Conservation (phyloP, 768 basidiomycete genomes). For the Mycena vulgaris region DNA sequence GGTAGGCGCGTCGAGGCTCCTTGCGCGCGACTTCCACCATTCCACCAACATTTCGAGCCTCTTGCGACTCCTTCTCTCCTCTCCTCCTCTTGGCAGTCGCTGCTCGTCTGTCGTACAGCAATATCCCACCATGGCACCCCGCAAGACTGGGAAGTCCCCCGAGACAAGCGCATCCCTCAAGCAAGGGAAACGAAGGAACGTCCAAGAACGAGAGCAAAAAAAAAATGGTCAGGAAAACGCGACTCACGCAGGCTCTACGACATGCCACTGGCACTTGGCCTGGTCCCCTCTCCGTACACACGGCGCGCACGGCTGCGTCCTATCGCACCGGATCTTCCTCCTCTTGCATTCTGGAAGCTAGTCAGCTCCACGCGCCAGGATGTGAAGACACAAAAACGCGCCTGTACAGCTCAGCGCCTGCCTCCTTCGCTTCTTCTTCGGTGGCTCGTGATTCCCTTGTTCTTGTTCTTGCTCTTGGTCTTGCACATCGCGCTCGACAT, state of each 20-base stretch:
- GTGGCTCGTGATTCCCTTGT: conserved; percentile 56
- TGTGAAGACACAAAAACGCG: too few relatives aligned
- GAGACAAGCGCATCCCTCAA: too few relatives aligned
- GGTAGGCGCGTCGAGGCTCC: too few relatives aligned
- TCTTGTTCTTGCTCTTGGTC: conserved; percentile 67
- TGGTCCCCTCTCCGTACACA: conserved; percentile 87
- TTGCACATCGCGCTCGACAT: conserved; percentile 58
- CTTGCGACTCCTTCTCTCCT: too few relatives aligned
- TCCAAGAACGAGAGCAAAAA: neutral
- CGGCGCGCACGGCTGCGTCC: conserved; percentile 86
- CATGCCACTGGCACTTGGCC: conserved; percentile 86
- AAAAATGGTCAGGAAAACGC: conserved; percentile 31
- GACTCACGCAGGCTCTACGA: conserved; percentile 85
- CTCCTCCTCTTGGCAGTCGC: too few relatives aligned
- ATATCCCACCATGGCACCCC: too few relatives aligned
- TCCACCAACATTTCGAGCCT: too few relatives aligned
- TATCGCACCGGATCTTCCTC: conserved; percentile 91
- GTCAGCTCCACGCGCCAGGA: too few relatives aligned
- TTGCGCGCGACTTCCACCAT: too few relatives aligned
- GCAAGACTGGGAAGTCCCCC: too few relatives aligned
- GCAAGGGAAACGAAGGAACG: too few relatives aligned
- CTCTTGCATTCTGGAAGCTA: conserved; percentile 90
- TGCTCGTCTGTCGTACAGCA: too few relatives aligned
- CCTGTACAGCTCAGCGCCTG: conserved; percentile 91
- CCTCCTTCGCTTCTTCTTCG: conserved; percentile 87